A percentile compares a stretch with the other conserved stretches of the same genome.
Conservation (phyloP, 495 filamentous ascomycete species). For the Aspergillus sclerotioniger region DNA sequence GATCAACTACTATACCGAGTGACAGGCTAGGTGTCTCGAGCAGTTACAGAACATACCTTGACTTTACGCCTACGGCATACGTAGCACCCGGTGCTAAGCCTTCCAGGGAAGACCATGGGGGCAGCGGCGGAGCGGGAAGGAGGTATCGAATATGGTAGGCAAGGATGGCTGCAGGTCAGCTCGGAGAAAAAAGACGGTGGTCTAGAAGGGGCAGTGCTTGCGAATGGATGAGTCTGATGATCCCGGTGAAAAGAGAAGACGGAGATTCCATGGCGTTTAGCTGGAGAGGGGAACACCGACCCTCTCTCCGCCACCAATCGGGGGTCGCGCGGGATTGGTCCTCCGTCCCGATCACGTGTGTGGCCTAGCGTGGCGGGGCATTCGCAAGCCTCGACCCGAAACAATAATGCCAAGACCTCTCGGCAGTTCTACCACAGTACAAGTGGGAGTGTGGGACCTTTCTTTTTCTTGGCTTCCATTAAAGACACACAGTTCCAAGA, state of each 20-base stretch:
- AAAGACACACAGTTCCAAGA: too few species aligned
- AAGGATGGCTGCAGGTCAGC: background rate
- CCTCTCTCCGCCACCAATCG: too few species aligned
- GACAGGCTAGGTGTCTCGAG: background rate
- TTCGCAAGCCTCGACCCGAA: too few species aligned
- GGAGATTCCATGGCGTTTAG: too few species aligned
- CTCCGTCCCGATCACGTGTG: too few species aligned
- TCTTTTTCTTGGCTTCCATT: too few species aligned
- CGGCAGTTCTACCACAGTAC: too few species aligned
- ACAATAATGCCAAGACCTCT: too few species aligned
- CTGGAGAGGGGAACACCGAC: background rate
- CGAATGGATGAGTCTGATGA: background rate
- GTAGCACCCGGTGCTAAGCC: constrained; percentile 6
- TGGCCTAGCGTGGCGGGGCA: too few species aligned
- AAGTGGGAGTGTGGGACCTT: too few species aligned
- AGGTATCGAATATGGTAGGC: background rate
- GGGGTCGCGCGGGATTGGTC: too few species aligned
- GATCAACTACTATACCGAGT: background rate
- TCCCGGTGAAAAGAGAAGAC: too few species aligned
- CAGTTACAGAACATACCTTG: constrained; percentile 2
- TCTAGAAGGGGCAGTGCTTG: background rate
- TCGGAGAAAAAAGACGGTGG: background rate
- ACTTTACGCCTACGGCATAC: constrained; percentile 10
- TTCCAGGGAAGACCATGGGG: constrained; percentile 12
- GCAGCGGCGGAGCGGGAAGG: background rate